Evolutionary conservation across 495 filamentous ascomycete genomes (phyloP), one percentile per base, ranked within the genome.

Genomic region (Hypoxylon fragiforme): DNA sequence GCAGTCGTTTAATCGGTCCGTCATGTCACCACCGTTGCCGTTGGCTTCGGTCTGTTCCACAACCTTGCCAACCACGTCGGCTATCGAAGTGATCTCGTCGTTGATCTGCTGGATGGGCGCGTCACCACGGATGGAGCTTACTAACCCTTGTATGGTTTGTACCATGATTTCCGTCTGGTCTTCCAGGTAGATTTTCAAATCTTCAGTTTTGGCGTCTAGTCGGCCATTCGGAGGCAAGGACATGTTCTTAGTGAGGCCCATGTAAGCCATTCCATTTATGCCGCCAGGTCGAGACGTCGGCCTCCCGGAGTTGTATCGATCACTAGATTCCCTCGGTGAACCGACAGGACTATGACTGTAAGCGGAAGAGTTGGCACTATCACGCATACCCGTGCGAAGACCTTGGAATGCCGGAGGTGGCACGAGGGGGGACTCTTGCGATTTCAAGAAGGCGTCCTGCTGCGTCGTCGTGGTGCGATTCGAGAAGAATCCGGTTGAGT

Each of bases 161-260:
- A 95, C 86, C 32, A 95, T 81, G 9, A 83, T 74, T 40, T 89
- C 87, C 9, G 88, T 91, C 70, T 92, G 89, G 56, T 90, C 88
- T 59, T 95, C 89, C 34, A 95, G 83, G 66, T 91, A 92, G 53
- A 87, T 82, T 48, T 73, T 89, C 31, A 92, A 76, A 57, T 92
- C 89, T 64, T 89, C 86, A 40, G 88, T 74, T 44, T 86, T 85
- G 50, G 50, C 63, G 43, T 75, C 68, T 42, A 71, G 71, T 16
- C 64, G 60, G 18, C 65, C 56, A 42, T 69, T 70, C 15, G 67
- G 62, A n/a, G 64, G 57, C 12, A 60, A 59, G 30, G 73, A 63
- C 4, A 70, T 57, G 42, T 48, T 66, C 52, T 72, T 77, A 50
- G 64, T 74, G 15, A 64, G 37, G 4, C 64, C 70, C 60, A 67